Conservation (phyloP, 2,329 filamentous ascomycete species). For the Penicillium sp. region DNA sequence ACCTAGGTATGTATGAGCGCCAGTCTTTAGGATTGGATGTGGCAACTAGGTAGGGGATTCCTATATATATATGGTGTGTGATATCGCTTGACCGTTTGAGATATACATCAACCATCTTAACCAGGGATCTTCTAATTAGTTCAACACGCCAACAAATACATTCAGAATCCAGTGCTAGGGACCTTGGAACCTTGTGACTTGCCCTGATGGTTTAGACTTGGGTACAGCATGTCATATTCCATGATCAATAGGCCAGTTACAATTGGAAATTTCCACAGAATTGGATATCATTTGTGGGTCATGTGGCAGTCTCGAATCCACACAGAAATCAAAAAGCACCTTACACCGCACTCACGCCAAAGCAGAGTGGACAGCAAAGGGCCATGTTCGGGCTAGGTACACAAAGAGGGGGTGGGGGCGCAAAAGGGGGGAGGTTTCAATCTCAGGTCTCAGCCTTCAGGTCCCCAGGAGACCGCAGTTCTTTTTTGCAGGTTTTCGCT, state of each 20-base stretch:
- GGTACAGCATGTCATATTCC: no score
- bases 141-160: no score
- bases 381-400: constrained; percentile 20
- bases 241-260: background rate
- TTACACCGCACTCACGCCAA: background rate
- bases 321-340: constrained; percentile 16
- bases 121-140: no score
- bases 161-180: no score
- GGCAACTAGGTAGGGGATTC: background rate
- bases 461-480: constrained; percentile 17
- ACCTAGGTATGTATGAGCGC: no score
- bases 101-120: background rate
- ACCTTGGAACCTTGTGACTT: no score
- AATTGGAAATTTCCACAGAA: constrained; percentile 7
- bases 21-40: background rate
- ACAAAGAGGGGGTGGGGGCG: constrained; percentile 12
- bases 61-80: background rate
- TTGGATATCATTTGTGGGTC: constrained; percentile 16
- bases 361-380: constrained; percentile 1
- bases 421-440: constrained; percentile 11
- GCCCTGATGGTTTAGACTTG: no score
- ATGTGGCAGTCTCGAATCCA: constrained; percentile 16
- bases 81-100: background rate
- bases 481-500: constrained; percentile 25
- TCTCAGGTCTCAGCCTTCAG: constrained; percentile 21